phyloP scores from a whole-genome alignment of 140 eudicot genomes.

The Flaveria floridana region DNA sequence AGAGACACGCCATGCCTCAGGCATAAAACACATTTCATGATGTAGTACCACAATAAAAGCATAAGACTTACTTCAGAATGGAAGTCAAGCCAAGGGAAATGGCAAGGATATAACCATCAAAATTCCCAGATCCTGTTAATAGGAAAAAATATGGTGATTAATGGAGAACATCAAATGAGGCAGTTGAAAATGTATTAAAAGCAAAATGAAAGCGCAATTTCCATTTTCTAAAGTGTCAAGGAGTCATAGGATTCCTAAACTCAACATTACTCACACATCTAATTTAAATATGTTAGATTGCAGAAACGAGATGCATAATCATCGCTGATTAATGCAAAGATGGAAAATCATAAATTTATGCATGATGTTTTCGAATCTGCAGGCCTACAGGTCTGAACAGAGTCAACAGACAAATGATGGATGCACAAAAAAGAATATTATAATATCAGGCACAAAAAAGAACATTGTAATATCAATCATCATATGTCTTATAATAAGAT shows the following conservation, averaged over 20 bases:
- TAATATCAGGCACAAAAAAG: not conserved
- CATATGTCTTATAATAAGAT: slow-evolving; percentile 2
- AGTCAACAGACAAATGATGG: not conserved
- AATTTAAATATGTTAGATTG: slow-evolving; percentile 3
- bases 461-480: slow-evolving; percentile 2
- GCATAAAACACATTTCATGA: not conserved
- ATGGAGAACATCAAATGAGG: not conserved
- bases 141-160: not conserved
- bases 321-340: not conserved
- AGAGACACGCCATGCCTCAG: not conserved
- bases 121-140: slow-evolving; percentile 54
- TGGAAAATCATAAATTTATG: not conserved
- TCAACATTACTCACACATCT: slow-evolving; percentile 11
- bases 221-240: slow-evolving; percentile 3
- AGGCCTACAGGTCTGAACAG: not conserved
- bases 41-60: slow-evolving; percentile 16
- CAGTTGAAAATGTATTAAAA: slow-evolving; percentile 15
- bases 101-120: slow-evolving; percentile 75
- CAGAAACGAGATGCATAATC: slow-evolving; percentile 3
- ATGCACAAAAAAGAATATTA: not conserved
- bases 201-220: not conserved
- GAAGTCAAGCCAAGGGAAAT: slow-evolving; percentile 72
- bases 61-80: slow-evolving; percentile 64
- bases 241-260: not conserved
- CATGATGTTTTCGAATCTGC: not conserved